Base-by-base conservation (phyloP, 2,329 filamentous ascomycete species). In the Ophiostoma ulmi region DNA sequence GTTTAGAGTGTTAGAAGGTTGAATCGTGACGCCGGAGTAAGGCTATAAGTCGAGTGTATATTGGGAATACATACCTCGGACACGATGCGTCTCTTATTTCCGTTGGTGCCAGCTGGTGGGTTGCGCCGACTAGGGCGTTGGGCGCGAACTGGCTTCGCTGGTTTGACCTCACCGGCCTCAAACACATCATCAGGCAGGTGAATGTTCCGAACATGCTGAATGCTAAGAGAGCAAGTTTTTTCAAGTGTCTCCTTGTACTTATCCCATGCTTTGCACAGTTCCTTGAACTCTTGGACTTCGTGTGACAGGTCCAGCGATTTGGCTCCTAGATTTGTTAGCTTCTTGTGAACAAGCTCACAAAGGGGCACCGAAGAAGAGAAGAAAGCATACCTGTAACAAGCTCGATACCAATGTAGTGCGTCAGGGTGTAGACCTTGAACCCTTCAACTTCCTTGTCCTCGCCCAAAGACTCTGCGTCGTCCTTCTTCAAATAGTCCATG, bases 181-280 rank as follows among this genome's bases (percentile, higher is more conserved):
- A 99, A 99, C 2, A 98, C 89, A 79, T 99, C 94, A 72, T 92
- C 89, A 38, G 95, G 95, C 36, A 99, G 85, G 77, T 93, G 89
- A 78, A 92, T 91, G 80, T 91, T 96, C 80, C 92, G 90, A 68
- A 93, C 90, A 77, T 97, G 90, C 72, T 93, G 90, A 69, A 98
- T 88, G 70, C 90, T 89, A 69, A 99, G 82, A 61, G 89, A 92
- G 77, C 74, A 76, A 5, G 70, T 67, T 5, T 73, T 65, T 65
- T 93, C 92, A 69, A 92, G 81, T n/a, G 91, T 87, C 14, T 86
- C 82, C 74, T 94, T 84, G 79, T 91, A 97, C 71, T 90, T 88
- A 65, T 90, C 84, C 88, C 92, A 95, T 55, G 84, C 85, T 52
- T 84, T 90, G 79, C 94, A 96, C 69, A 90, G 86, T n/a, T 86